Conservation (phyloP, 495 filamentous ascomycete genomes). For the Hypoxylon perforatum region DNA sequence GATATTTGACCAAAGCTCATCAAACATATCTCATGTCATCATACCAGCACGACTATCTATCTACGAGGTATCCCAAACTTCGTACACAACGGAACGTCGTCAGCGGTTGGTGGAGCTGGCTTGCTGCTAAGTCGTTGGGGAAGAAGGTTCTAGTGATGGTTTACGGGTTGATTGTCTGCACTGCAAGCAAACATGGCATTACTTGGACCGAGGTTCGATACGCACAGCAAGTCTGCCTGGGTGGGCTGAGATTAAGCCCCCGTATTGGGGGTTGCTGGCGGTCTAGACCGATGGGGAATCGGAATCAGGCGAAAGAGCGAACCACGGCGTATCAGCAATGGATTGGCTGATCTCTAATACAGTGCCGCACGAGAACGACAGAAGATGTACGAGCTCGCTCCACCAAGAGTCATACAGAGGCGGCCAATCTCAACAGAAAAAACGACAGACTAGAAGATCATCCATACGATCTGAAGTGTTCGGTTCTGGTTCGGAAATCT, state of each 20-base stretch:
- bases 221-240: neutral
- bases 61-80: no score
- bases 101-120: neutral
- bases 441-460: constrained; percentile 1
- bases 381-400: neutral
- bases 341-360: neutral
- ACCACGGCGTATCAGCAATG: neutral
- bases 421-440: constrained; percentile 13
- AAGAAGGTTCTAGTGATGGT: neutral
- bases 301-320: neutral
- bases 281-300: neutral
- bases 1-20: neutral
- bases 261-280: neutral
- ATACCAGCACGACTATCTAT: no score
- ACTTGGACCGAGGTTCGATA: constrained; percentile 19
- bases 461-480: constrained; percentile 26
- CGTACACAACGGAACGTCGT: no score
- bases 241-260: constrained; percentile 5
- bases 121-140: constrained; percentile 6
- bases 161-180: constrained; percentile 4
- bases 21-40: no score
- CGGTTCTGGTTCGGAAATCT: constrained; percentile 10
- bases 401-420: constrained; percentile 2
- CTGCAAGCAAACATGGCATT: constrained; percentile 19
- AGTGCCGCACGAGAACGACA: constrained; percentile 3